phyloP scores from a whole-genome alignment of 2,329 filamentous ascomycete genomes.

The Venturiaceae sp. region DNA sequence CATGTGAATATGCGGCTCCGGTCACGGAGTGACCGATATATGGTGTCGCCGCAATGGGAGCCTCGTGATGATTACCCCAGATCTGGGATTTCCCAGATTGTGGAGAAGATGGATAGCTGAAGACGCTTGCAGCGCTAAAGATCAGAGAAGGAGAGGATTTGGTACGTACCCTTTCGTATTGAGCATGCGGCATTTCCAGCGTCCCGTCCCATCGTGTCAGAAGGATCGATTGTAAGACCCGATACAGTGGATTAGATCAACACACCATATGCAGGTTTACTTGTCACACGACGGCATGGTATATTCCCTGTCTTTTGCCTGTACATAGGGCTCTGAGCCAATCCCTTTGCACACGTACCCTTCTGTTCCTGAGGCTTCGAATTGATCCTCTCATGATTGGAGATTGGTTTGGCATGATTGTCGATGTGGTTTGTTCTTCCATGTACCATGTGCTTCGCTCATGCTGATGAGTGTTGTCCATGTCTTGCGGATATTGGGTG shows the following conservation, averaged over 20 bases:
- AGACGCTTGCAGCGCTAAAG: not conserved
- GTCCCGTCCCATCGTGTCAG: not conserved
- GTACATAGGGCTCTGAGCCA: too few relatives aligned
- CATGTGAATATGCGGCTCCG: not conserved
- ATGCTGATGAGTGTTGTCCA: not conserved
- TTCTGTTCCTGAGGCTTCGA: not conserved
- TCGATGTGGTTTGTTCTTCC: not conserved
- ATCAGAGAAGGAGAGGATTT: not conserved
- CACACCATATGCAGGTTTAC: not conserved
- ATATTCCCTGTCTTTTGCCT: not conserved
- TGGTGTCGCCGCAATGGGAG: too few relatives aligned
- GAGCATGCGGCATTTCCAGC: not conserved
- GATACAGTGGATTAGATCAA: not conserved
- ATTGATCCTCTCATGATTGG: not conserved
- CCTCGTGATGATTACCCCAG: not conserved
- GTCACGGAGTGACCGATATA: not conserved
- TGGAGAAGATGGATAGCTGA: not conserved
- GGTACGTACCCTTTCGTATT: not conserved
- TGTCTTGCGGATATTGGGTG: too few relatives aligned
- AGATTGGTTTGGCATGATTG: not conserved
- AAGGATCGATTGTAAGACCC: not conserved
- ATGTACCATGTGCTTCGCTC: not conserved
- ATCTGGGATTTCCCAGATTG: not conserved
- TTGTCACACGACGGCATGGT: not conserved
- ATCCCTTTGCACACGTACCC: not conserved